A percentile compares a stretch with the other conserved stretches of the same genome.
phyloP scores from a whole-genome alignment of 1,139 yeast genomes.

The Debaryomycetaceae sp. region DNA sequence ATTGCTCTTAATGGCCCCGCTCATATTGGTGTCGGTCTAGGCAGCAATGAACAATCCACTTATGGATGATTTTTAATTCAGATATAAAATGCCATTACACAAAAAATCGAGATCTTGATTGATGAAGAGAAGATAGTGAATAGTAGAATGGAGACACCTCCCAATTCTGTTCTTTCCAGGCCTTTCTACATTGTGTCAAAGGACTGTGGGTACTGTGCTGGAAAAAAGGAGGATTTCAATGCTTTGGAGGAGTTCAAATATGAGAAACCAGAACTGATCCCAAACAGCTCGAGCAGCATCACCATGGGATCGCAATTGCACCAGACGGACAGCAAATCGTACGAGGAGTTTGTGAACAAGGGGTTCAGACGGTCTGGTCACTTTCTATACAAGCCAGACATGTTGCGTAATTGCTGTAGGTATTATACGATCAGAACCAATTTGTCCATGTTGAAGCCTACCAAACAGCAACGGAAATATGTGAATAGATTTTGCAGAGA shows the following conservation, averaged over 20 bases:
- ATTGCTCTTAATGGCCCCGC: not conserved
- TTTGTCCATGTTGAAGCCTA: slow-evolving; percentile 39
- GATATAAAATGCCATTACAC: not conserved
- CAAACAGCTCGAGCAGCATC: slow-evolving; percentile 19
- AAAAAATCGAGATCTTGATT: not conserved
- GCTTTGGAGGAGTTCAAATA: slow-evolving; percentile 23
- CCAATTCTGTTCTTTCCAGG: slow-evolving; percentile 4
- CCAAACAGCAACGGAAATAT: slow-evolving; percentile 65
- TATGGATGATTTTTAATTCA: not conserved
- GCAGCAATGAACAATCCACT: not conserved
- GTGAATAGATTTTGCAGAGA: slow-evolving; percentile 58
- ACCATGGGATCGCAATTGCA: slow-evolving; percentile 52
- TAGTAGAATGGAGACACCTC: not conserved
- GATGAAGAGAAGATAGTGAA: not conserved
- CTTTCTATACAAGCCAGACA: slow-evolving; percentile 71
- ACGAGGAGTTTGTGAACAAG: slow-evolving; percentile 61
- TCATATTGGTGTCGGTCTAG: not conserved
- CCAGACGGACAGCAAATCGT: slow-evolving; percentile 46
- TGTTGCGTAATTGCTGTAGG: slow-evolving; percentile 74
- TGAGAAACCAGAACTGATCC: slow-evolving; percentile 12
- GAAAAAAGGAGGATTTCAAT: slow-evolving; percentile 39
- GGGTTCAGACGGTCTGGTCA: slow-evolving; percentile 82
- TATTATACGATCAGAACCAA: slow-evolving; percentile 74
- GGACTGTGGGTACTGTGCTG: slow-evolving; percentile 65
- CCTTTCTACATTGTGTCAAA: slow-evolving; percentile 22